A percentile compares a stretch with the other conserved stretches of the same genome.
phyloP scores from a whole-genome alignment of 2,329 filamentous ascomycete species.

The Dothistroma pini region DNA sequence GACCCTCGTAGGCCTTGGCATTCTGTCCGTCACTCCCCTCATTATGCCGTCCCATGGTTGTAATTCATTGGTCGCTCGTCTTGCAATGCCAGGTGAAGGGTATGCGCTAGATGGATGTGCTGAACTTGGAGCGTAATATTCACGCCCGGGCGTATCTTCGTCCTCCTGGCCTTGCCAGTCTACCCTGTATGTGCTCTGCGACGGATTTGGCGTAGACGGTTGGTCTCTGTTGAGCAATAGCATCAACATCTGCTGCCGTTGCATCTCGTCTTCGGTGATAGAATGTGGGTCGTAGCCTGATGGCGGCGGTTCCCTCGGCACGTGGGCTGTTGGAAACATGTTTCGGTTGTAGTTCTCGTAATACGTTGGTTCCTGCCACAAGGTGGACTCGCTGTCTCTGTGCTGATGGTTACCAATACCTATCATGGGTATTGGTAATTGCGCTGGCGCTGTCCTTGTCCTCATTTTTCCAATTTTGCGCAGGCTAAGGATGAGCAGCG shows the following conservation, averaged over 20 bases:
- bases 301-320: slow-evolving; percentile 17
- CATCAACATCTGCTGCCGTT: slow-evolving; percentile 50
- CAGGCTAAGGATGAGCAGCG: slow-evolving; percentile 43
- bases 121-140: slow-evolving; percentile 29
- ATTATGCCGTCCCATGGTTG: slow-evolving; percentile 34
- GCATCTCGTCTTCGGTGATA: slow-evolving; percentile 48
- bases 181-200: slow-evolving; percentile 43
- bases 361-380: slow-evolving; percentile 38
- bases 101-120: slow-evolving; percentile 19
- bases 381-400: slow-evolving; percentile 16
- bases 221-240: slow-evolving; percentile 38
- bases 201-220: slow-evolving; percentile 33
- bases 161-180: slow-evolving; percentile 33
- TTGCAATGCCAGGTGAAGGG: slow-evolving; percentile 17
- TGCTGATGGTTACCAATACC: slow-evolving; percentile 1
- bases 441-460: slow-evolving; percentile 3
- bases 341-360: slow-evolving; percentile 46
- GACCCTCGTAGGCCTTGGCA: slow-evolving; percentile 17
- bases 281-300: slow-evolving; percentile 31
- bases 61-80: slow-evolving; percentile 23
- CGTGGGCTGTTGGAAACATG: slow-evolving; percentile 42
- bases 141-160: slow-evolving; percentile 25
- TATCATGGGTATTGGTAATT: slow-evolving; percentile 13
- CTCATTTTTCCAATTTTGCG: slow-evolving; percentile 35
- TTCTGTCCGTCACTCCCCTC: slow-evolving; percentile 16